These are phyloP conservation scores for Fusarium pseudograminearum DNA, from an alignment of 2,329 filamentous ascomycete genomes.

Conservation along the genomic window DNA sequence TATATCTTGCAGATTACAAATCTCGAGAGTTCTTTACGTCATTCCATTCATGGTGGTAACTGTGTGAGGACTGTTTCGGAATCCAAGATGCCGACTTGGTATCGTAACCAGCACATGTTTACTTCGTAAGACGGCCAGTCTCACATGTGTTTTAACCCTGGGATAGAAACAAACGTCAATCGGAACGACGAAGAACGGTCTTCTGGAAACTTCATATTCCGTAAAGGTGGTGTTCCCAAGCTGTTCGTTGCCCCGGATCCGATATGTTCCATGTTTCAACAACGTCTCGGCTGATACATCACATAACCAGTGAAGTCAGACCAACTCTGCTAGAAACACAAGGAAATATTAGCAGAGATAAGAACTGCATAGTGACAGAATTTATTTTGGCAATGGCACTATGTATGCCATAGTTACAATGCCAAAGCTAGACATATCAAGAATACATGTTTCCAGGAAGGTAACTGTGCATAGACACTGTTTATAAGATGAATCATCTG, in stretches of 20 bases:
- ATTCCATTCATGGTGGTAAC: not conserved
- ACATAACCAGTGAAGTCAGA: not conserved
- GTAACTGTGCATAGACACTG: too few relatives aligned
- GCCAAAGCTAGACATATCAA: not conserved
- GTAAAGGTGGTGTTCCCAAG: not conserved
- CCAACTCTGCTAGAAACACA: not conserved
- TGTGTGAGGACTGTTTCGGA: constrained; percentile 20
- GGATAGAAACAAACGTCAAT: not conserved
- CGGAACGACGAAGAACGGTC: not conserved
- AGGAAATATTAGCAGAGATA: too few relatives aligned
- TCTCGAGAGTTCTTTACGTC: not conserved
- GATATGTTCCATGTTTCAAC: constrained; percentile 1
- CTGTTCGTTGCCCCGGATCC: not conserved
- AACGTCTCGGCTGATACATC: not conserved
- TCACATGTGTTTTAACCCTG: not conserved
- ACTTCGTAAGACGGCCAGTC: not conserved
- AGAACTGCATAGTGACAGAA: not conserved
- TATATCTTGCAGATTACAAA: not conserved
- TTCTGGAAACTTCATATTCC: not conserved
- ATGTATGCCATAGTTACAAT: not conserved
- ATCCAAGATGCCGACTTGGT: constrained; percentile 4
- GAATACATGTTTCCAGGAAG: not conserved
- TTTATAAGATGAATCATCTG: not conserved
- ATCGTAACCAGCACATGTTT: not conserved
- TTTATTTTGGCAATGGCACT: too few relatives aligned